phyloP scores from a whole-genome alignment of 2,329 filamentous ascomycete genomes.

The Stemphylium vesicarium region DNA sequence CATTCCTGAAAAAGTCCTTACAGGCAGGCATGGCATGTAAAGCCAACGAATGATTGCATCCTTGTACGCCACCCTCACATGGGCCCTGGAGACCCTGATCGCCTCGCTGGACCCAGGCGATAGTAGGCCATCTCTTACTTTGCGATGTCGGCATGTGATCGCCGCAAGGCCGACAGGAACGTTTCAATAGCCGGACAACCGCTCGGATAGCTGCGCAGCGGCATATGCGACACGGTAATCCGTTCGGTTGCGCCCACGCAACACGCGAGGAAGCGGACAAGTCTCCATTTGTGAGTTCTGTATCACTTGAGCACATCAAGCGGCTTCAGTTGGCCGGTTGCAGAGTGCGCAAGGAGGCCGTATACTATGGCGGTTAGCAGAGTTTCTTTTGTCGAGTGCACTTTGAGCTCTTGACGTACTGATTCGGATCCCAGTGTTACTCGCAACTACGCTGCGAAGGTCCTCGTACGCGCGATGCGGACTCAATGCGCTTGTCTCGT shows the following conservation, averaged over 20 bases:
- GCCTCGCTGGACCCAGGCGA: constrained; percentile 1
- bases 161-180: constrained; percentile 15
- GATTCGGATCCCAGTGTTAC: constrained; percentile 13
- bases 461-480: constrained; percentile 7
- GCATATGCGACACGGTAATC: constrained; percentile 37
- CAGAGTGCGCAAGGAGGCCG: constrained; percentile 20
- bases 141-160: constrained; percentile 15
- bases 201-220: constrained; percentile 32
- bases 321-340: constrained; percentile 27
- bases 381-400: constrained; percentile 21
- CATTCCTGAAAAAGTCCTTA: constrained; percentile 26
- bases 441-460: not conserved
- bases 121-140: constrained; percentile 6
- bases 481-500: constrained; percentile 23
- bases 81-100: constrained; percentile 6
- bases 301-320: constrained; percentile 31
- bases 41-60: not conserved
- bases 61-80: constrained; percentile 20
- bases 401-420: constrained; percentile 13
- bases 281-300: constrained; percentile 33
- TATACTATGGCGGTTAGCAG: constrained; percentile 25
- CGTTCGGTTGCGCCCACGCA: constrained; percentile 39
- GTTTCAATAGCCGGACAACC: constrained; percentile 34
- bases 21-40: constrained; percentile 18
- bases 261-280: constrained; percentile 37